A percentile compares a stretch with the other conserved stretches of the same genome.
These are phyloP conservation scores for Aspergillus bridgeri DNA, from an alignment of 495 filamentous ascomycete genomes.

Conservation along the genomic window DNA sequence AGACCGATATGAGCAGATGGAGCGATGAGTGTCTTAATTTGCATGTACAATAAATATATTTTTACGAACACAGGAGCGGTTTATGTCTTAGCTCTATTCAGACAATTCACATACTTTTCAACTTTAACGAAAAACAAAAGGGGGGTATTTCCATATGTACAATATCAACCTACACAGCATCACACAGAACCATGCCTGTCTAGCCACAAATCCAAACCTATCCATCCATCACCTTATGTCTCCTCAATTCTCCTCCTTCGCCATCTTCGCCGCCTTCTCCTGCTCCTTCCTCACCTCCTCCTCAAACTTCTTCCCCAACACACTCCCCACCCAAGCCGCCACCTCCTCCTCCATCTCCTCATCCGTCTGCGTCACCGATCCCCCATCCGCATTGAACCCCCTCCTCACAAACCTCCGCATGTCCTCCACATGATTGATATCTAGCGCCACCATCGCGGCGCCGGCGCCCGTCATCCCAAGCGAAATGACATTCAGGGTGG, in stretches of 20 bases:
- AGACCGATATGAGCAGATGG: constrained; percentile 69
- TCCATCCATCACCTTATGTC: not conserved
- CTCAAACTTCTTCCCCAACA: constrained; percentile 54
- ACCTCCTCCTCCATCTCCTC: constrained; percentile 64
- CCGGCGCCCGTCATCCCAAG: constrained; percentile 67
- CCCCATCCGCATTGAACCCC: constrained; percentile 42
- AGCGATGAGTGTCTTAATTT: constrained; percentile 8
- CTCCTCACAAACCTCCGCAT: constrained; percentile 52
- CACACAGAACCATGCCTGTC: not conserved
- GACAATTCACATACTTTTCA: not conserved
- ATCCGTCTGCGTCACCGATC: constrained; percentile 29
- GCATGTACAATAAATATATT: not conserved
- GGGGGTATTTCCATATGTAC: constrained; percentile 5
- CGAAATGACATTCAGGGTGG: constrained; percentile 73
- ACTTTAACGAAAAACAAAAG: not conserved
- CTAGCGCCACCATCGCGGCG: constrained; percentile 63
- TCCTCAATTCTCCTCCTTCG: not conserved
- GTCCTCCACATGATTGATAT: constrained; percentile 70
- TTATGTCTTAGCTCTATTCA: not conserved
- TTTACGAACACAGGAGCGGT: not conserved
- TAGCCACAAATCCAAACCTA: constrained; percentile 4
- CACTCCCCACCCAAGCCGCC: constrained; percentile 64
- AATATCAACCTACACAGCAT: not conserved
- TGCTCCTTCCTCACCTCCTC: constrained; percentile 36
- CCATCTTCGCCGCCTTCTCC: constrained; percentile 20